Base-by-base conservation (phyloP, 225 moss, liverwort and hornwort species). In the Antitrichia curtipendula region DNA sequence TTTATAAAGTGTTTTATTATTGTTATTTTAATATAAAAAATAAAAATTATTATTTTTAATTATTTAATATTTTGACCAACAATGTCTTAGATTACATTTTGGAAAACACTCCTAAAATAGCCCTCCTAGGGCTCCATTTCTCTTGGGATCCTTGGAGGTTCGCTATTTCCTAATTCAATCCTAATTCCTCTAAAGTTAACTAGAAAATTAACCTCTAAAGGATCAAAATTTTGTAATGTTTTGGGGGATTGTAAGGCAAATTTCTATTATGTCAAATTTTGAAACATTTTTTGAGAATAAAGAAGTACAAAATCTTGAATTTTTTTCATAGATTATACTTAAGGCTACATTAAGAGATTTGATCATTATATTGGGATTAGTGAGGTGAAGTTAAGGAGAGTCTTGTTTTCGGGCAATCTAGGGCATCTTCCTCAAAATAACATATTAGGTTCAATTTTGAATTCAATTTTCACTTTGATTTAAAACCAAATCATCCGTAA, bases 181-280 rank as follows among this genome's bases (percentile, higher is more conserved):
- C 4, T 12, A 74, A 32, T 4, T 49, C 32, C 0, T 49, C 1
- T 18, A 2, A 6, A 0, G 47, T 29, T 47, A 18, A 7, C 2
- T 49, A 0, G 4, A 2, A 6, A 0, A 73, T 31, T 31, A 19
- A 4, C 1, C 2, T 1, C 16, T 4, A 18, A 0, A 11, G 7
- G 10, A 7, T 47, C 7, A 47, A 29, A 73, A 11, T 10, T 2
- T 31, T 29, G 0, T 0, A 73, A 17, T 18, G 1, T 18, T 45
- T 47, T 1, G 0, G 0, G 3, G 4, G 2, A 31, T 47, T 47
- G 3, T 18, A 1, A 47, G 1, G 17, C 0, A 29, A 29, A 7
- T 29, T 45, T 4, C 4, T 47, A 49, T 20, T 4, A 12, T 12
- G 7, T 49, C 7, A 31, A 31, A 49, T 49, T 74, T 31, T n/a